Evolutionary conservation across 164 flowering plant species (phyloP), one percentile per base, ranked within the genome.

Genomic region (Protea cynaroides): DNA sequence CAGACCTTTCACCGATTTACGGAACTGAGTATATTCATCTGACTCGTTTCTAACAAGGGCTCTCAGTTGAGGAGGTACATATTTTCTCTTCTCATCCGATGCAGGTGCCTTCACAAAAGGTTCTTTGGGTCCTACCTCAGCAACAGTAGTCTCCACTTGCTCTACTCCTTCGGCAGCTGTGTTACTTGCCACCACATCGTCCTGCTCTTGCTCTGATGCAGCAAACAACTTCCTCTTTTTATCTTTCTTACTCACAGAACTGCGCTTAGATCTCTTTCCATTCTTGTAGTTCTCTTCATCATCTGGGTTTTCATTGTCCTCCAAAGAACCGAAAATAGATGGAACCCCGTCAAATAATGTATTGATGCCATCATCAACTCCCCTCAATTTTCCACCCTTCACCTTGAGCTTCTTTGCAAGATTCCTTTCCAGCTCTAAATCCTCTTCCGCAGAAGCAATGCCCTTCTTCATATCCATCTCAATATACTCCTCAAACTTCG

Each of bases 321-420:
- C 74, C 13, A 43, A 21, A 15, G 72, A 70, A 62, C 74, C 82
- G 62, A 69, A 25, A 25, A 56, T 24, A 15, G 87, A 78, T 8
- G 82, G 69, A 58, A 87, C 51, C 24, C 83, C 91, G 43, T 78
- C 83, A 70, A 88, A 78, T 38, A 92, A 73, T 13, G 59, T 18
- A 74, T 88, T 79, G 21, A 90, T 49, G 25, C 79, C 88, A 75
- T 85, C 94, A 69, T 84, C 84, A 9, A 57, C 70, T 40, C 89
- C 94, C 15, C 76, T 52, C 57, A 87, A 66, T 71, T 80, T 88
- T 51, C 96, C 89, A 36, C 63, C 55, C 57, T 88, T 90, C 52
- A 88, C 85, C 67, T 85, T 90, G 55, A 92, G 84, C 74, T 84
- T 90, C 81, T 87, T 90, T 0, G 94, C 88, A 62, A 92, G 90